Base-by-base conservation (phyloP, 1,139 yeast genomes). In the Debaryomyces nepalensis region DNA sequence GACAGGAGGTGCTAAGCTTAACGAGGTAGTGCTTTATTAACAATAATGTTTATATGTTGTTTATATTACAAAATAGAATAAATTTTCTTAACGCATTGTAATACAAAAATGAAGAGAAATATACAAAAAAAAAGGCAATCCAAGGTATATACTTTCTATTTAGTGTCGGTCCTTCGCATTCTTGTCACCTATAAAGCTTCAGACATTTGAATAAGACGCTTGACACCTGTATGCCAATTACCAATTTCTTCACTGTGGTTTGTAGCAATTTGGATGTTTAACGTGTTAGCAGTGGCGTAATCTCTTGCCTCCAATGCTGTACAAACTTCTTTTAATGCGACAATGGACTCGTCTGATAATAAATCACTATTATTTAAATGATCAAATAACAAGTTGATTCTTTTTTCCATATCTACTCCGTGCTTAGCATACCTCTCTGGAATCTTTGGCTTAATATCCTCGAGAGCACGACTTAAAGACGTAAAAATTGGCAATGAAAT, bases 171-270 rank as follows among this genome's bases (percentile, higher is more conserved):
- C 11, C 10, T 11, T 24, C 26, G 10, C 20, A 14, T 29, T 19
- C 22, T 12, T 5, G 14, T 7, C 43, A 50, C 53, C 40, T 53
- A 61, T 58, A 70, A 61, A 12, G 79, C 83, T 52, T 77, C 81
- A 34, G 76, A 80, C 82, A 93, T 87, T 48, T 86, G 87, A 48
- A 93, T 82, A 53, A 93, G 76, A 55, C 97, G 81, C 66, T 87
- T 89, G 40, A 93, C 85, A 55, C 99, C 99, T 19, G 88, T 82
- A 70, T 88, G 82, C 99, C 99, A 93, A 54, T 86, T 82, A 9
- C 96, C 96, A 51, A 87, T 81, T 62, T 91, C 96, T 33, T 79
- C 82, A 38, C 84, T 77, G 53, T 80, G 78, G 30, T 79, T 76
- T 6, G 90, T 77, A 37, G 87, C 79, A 51, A 93, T 77, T 41